These are phyloP conservation scores for Ilyonectria destructans DNA, from an alignment of 2,329 filamentous ascomycete genomes.

Conservation along the genomic window DNA sequence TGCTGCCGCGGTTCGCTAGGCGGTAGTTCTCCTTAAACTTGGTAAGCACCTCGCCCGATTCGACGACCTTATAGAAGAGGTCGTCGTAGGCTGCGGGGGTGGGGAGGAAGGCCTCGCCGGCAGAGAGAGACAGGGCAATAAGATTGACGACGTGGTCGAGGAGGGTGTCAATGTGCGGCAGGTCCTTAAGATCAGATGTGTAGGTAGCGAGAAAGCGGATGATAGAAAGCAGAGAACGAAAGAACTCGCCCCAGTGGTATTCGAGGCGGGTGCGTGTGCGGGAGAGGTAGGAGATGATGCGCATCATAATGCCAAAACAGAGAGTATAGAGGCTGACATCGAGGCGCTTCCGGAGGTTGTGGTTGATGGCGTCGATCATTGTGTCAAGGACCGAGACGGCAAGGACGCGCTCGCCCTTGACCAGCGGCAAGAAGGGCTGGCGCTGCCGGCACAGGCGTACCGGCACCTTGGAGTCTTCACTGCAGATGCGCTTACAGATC, in stretches of 20 bases:
- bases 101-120: constrained; percentile 92
- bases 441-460: constrained; percentile 93
- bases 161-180: constrained; percentile 80
- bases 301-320: constrained; percentile 85
- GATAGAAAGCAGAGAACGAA: constrained; percentile 89
- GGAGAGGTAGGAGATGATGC: constrained; percentile 87
- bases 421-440: constrained; percentile 85
- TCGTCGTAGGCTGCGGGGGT: constrained; percentile 93
- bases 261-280: constrained; percentile 84
- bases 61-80: constrained; percentile 97
- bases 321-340: constrained; percentile 90
- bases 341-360: constrained; percentile 89
- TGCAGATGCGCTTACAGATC: constrained; percentile 88
- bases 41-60: constrained; percentile 85
- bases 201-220: constrained; percentile 94
- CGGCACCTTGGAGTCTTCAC: constrained; percentile 79
- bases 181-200: constrained; percentile 79
- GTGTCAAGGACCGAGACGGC: constrained; percentile 86
- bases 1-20: constrained; percentile 71
- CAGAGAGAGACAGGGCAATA: constrained; percentile 86
- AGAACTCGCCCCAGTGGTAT: constrained; percentile 97
- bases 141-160: constrained; percentile 86
- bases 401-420: constrained; percentile 80
- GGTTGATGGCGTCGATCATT: constrained; percentile 92
- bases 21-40: constrained; percentile 88